phyloP scores from a whole-genome alignment of 2,329 filamentous ascomycete species.

The Aspergillus oerlinghausenensis region DNA sequence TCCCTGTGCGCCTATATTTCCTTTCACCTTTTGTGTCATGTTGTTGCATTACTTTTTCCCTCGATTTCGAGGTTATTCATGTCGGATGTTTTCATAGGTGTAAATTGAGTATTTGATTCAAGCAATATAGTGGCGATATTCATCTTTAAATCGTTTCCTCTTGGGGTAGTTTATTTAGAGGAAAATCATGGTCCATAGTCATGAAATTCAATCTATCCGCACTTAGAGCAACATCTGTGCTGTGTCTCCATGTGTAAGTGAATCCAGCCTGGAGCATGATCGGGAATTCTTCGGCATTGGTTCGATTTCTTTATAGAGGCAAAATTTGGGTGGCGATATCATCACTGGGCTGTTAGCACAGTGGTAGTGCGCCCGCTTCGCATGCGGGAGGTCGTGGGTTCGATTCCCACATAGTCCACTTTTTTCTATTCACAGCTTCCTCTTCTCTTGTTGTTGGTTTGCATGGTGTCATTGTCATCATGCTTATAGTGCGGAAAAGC shows the following conservation, averaged over 20 bases:
- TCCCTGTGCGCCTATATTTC: conserved; percentile 6
- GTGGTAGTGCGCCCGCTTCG: conserved; percentile 25
- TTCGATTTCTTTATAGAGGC: background rate
- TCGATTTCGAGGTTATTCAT: conserved; percentile 19
- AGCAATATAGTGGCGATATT: conserved; percentile 5
- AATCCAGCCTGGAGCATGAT: too few relatives aligned
- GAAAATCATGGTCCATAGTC: background rate
- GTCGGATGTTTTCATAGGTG: conserved; percentile 27
- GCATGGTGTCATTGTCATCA: too few relatives aligned
- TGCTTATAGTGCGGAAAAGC: too few relatives aligned
- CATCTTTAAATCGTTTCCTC: background rate
- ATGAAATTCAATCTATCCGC: too few relatives aligned
- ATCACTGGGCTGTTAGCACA: conserved; percentile 18
- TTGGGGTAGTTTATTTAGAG: too few relatives aligned
- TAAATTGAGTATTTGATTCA: conserved; percentile 23
- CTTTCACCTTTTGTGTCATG: conserved; percentile 10
- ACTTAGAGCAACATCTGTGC: too few relatives aligned
- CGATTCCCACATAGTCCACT: conserved; percentile 18
- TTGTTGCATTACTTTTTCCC: conserved; percentile 11
- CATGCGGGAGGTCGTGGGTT: conserved; percentile 23
- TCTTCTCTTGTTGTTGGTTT: too few relatives aligned
- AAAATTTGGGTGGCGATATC: background rate
- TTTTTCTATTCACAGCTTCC: background rate
- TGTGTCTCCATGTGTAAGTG: too few relatives aligned
- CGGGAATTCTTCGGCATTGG: background rate